phyloP scores from a whole-genome alignment of 1,284 basidiomycete genomes.

The Fomitopsis schrenkii region DNA sequence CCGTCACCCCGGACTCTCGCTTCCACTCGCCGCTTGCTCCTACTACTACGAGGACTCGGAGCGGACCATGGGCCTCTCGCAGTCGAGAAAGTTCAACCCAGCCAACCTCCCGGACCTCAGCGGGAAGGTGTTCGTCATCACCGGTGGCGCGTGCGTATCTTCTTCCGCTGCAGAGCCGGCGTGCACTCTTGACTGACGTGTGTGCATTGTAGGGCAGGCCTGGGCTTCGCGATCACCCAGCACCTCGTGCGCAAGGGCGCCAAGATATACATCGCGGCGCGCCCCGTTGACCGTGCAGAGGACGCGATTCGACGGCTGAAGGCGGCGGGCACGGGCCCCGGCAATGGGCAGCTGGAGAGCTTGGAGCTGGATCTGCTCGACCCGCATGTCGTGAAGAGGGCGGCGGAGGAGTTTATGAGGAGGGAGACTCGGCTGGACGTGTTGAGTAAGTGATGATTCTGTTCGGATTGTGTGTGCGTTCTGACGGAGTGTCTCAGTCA shows the following conservation, averaged over 20 bases:
- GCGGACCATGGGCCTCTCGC: constrained; percentile 13
- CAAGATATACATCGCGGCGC: constrained; percentile 40
- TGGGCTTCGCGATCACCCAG: constrained; percentile 36
- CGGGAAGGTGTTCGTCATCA: constrained; percentile 37
- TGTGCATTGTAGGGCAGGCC: constrained; percentile 26
- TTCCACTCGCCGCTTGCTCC: background rate
- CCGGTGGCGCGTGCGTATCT: constrained; percentile 35
- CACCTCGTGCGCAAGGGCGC: constrained; percentile 37
- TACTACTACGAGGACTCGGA: too few relatives aligned
- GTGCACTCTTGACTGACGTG: constrained; percentile 12
- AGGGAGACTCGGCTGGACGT: constrained; percentile 49
- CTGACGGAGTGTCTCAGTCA: constrained; percentile 31
- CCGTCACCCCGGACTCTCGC: background rate
- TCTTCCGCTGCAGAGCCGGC: background rate
- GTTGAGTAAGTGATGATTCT: constrained; percentile 32
- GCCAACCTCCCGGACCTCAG: constrained; percentile 30
- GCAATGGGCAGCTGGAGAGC: constrained; percentile 39
- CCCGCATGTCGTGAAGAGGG: constrained; percentile 36
- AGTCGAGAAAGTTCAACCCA: constrained; percentile 20
- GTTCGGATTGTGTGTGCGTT: background rate
- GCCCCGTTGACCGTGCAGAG: constrained; percentile 34
- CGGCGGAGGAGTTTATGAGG: constrained; percentile 42
- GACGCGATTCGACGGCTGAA: constrained; percentile 35
- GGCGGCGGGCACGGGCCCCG: constrained; percentile 26
- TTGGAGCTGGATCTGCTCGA: constrained; percentile 43